Percentiles rank a stretch among this genome's conserved stretches.
These are phyloP conservation scores for Ceratobasidium sp. DNA, from an alignment of 1,284 basidiomycete genomes.

Conservation along the genomic window DNA sequence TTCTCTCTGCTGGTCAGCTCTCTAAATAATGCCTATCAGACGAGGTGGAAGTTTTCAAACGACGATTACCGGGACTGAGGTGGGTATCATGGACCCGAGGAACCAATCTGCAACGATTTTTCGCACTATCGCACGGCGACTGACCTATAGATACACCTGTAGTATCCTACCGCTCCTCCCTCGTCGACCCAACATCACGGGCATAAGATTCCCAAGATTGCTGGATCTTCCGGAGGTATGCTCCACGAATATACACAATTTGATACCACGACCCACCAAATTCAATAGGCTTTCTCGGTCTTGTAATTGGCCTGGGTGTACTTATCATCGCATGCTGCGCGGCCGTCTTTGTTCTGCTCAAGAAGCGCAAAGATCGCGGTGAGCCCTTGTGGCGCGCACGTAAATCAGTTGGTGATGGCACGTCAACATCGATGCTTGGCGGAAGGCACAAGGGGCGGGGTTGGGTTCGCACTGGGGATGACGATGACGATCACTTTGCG, in stretches of 20 bases:
- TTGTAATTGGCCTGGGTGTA: slow-evolving; percentile 40
- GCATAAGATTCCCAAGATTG: slow-evolving; percentile 38
- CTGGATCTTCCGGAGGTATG: slow-evolving; percentile 40
- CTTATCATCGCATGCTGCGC: slow-evolving; percentile 39
- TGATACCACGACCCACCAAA: neutral
- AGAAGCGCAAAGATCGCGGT: slow-evolving; percentile 36
- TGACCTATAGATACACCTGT: neutral
- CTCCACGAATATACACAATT: neutral
- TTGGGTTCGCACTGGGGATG: slow-evolving; percentile 37
- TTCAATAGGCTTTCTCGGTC: slow-evolving; percentile 38
- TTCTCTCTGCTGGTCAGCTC: no score
- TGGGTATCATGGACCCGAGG: neutral
- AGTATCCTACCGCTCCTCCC: slow-evolving; percentile 39
- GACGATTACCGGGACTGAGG: slow-evolving; percentile 11
- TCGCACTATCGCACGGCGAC: neutral
- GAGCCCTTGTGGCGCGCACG: slow-evolving; percentile 37
- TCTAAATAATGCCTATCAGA: slow-evolving; percentile 7
- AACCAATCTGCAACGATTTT: neutral
- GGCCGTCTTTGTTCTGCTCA: slow-evolving; percentile 38
- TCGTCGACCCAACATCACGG: slow-evolving; percentile 38
- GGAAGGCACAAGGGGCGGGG: slow-evolving; percentile 5
- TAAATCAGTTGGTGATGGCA: slow-evolving; percentile 1
- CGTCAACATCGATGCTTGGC: slow-evolving; percentile 26
- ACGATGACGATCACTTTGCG: slow-evolving; percentile 23
- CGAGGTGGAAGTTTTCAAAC: slow-evolving; percentile 20